Conservation (phyloP, 257 asterid genomes). For the Hygrophila difformis region DNA sequence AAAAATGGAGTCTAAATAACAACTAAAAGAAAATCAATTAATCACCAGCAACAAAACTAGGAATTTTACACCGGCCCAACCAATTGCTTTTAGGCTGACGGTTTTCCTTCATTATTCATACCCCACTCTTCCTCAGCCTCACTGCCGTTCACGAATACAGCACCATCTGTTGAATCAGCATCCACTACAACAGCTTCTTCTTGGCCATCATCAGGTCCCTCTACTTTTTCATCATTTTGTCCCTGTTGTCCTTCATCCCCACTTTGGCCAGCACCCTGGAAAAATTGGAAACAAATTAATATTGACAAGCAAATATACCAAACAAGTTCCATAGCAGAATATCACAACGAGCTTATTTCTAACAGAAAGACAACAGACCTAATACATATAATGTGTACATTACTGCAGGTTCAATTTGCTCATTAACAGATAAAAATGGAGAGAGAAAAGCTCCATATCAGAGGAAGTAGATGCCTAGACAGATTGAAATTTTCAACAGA, state of each 20-base stretch:
- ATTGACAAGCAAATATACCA: neutral
- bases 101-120: constrained; percentile 92
- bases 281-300: neutral
- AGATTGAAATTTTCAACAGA: too few relatives aligned
- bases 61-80: constrained; percentile 79
- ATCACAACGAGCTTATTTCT: neutral
- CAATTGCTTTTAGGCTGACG: constrained; percentile 96
- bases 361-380: neutral
- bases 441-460: neutral
- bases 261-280: constrained; percentile 46
- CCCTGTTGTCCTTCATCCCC: constrained; percentile 53
- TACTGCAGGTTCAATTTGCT: neutral
- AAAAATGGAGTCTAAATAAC: constrained; percentile 22
- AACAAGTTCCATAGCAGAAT: neutral
- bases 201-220: constrained; percentile 56
- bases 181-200: constrained; percentile 90
- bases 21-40: constrained; percentile 57
- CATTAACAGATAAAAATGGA: neutral
- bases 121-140: constrained; percentile 99
- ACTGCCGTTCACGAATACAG: constrained; percentile 69
- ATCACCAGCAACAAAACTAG: constrained; percentile 86
- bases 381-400: neutral
- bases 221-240: constrained; percentile 36
- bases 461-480: too few relatives aligned
- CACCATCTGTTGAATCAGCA: constrained; percentile 88